Evolutionary conservation across 495 filamentous ascomycete genomes (phyloP).

Genomic region (Saxophila tyrrhenica): DNA sequence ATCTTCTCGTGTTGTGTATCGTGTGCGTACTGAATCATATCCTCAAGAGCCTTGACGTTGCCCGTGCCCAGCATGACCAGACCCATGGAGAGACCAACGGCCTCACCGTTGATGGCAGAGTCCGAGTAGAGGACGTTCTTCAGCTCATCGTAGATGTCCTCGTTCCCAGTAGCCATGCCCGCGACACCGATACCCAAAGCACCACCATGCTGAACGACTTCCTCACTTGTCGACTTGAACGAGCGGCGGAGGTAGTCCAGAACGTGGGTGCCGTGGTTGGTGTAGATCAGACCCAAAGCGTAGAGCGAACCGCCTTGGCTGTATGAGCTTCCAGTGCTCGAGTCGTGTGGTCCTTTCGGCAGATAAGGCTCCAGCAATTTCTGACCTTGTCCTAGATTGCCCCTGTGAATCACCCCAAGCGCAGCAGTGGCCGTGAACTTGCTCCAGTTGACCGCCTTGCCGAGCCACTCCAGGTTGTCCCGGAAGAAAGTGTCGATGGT

Average conservation of each 20-base stretch:
- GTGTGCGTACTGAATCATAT: constrained; percentile 95
- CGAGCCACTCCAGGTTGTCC: constrained; percentile 94
- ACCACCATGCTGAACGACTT: constrained; percentile 94
- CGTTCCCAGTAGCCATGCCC: constrained; percentile 89
- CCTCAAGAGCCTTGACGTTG: constrained; percentile 76
- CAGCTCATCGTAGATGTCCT: constrained; percentile 83
- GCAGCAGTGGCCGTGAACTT: constrained; percentile 98
- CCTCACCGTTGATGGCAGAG: constrained; percentile 92
- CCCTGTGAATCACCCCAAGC: constrained; percentile 89
- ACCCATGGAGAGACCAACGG: constrained; percentile 89
- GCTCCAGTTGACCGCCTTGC: constrained; percentile 98
- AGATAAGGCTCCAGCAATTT: constrained; percentile 93
- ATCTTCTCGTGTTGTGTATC: constrained; percentile 99
- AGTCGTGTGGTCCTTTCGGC: constrained; percentile 57
- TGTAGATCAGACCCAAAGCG: constrained; percentile 91
- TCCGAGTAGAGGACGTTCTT: constrained; percentile 79
- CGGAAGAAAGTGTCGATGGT: constrained; percentile 96
- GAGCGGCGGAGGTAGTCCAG: constrained; percentile 76
- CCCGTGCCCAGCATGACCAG: constrained; percentile 95
- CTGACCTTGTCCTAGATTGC: constrained; percentile 82
- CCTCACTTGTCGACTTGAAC: constrained; percentile 77
- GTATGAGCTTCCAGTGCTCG: constrained; percentile 61
- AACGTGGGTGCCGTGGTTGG: constrained; percentile 91
- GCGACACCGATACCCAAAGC: constrained; percentile 92
- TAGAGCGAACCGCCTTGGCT: constrained; percentile 94